These are phyloP conservation scores for Xerocomellus intermedius DNA, from an alignment of 768 basidiomycete species.

Conservation along the genomic window DNA sequence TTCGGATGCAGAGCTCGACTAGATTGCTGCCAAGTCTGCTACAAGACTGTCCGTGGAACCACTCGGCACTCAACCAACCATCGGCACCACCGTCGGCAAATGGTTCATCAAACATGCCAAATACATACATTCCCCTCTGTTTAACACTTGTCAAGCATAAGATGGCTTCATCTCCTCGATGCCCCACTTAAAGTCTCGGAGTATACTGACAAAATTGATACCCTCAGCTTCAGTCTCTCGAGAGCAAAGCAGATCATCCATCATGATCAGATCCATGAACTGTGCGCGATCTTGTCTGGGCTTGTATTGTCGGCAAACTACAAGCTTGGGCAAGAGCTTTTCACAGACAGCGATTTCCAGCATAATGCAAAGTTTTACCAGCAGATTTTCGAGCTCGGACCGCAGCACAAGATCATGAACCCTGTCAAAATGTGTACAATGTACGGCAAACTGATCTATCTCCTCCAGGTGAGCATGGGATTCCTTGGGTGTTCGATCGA, in stretches of 20 bases:
- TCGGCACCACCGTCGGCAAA: conserved; percentile 67
- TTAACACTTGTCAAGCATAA: conserved; percentile 76
- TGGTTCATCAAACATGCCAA: conserved; percentile 84
- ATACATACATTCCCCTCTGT: conserved; percentile 78
- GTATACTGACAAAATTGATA: conserved; percentile 90
- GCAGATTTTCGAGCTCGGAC: conserved; percentile 74
- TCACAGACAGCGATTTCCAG: conserved; percentile 77
- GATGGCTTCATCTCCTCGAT: conserved; percentile 77
- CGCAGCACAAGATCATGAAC: conserved; percentile 89
- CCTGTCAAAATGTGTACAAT: conserved; percentile 90
- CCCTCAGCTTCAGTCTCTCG: conserved; percentile 69
- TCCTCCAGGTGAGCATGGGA: conserved; percentile 60
- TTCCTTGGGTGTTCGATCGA: not conserved
- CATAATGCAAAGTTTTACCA: conserved; percentile 80
- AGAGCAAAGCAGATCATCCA: conserved; percentile 84
- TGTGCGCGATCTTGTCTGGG: conserved; percentile 86
- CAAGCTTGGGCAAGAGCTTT: conserved; percentile 82
- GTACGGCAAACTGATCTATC: conserved; percentile 82
- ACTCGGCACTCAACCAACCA: conserved; percentile 54
- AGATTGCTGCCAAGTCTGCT: conserved; percentile 31
- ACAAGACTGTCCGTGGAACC: conserved; percentile 30
- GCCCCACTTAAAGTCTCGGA: conserved; percentile 83
- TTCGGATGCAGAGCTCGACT: conserved; percentile 40
- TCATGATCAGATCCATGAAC: conserved; percentile 82
- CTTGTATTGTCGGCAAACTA: conserved; percentile 81